These are phyloP conservation scores for Penicillium bialowiezense DNA, from an alignment of 495 filamentous ascomycete genomes.

Conservation along the genomic window DNA sequence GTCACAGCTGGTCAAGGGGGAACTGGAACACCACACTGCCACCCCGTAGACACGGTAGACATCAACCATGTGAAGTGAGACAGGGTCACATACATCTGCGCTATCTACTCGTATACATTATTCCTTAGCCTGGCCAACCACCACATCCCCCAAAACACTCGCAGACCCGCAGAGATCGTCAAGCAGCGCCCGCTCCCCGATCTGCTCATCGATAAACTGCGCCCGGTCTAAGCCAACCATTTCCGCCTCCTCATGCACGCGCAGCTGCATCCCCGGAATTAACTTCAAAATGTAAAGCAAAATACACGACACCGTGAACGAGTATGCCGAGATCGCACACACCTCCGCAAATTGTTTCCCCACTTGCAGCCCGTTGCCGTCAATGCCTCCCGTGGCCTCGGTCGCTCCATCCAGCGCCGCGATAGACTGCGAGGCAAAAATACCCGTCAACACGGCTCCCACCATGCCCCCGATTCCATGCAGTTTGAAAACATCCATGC, in stretches of 20 bases:
- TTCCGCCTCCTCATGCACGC: slow-evolving; percentile 55
- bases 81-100: no score
- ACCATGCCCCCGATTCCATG: slow-evolving; percentile 61
- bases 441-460: slow-evolving; percentile 59
- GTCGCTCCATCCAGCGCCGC: slow-evolving; percentile 48
- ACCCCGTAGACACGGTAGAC: no score
- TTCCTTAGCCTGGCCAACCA: slow-evolving; percentile 13
- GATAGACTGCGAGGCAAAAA: slow-evolving; percentile 52
- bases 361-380: slow-evolving; percentile 58
- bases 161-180: slow-evolving; percentile 19
- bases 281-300: slow-evolving; percentile 55
- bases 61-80: no score
- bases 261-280: slow-evolving; percentile 56
- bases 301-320: slow-evolving; percentile 52
- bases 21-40: no score
- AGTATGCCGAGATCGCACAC: slow-evolving; percentile 53
- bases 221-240: slow-evolving; percentile 54
- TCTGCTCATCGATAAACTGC: slow-evolving; percentile 61
- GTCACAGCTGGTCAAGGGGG: no score
- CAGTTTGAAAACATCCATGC: slow-evolving; percentile 62
- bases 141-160: slow-evolving; percentile 7
- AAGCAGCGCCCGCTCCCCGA: slow-evolving; percentile 40
- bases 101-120: no score
- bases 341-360: slow-evolving; percentile 60
- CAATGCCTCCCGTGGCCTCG: slow-evolving; percentile 48